These are phyloP conservation scores for Ophiocordyceps camponoti-leonardi DNA, from an alignment of 2,329 filamentous ascomycete genomes.

Conservation along the genomic window DNA sequence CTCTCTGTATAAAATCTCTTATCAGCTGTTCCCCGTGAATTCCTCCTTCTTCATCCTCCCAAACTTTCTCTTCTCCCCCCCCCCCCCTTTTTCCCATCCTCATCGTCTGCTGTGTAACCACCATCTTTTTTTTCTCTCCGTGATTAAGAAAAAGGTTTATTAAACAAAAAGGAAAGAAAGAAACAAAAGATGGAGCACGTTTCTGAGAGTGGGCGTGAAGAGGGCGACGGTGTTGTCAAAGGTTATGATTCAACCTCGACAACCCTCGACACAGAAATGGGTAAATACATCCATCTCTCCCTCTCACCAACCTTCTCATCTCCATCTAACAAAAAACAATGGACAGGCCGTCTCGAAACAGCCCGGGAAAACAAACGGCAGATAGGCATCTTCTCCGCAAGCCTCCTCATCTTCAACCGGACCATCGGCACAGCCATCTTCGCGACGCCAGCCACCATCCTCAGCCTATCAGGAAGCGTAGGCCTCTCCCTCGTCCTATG, in stretches of 20 bases:
- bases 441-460: constrained; percentile 41
- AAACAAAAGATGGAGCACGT: constrained; percentile 1
- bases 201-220: not conserved
- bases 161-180: too few relatives aligned
- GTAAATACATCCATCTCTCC: too few relatives aligned
- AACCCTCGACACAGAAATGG: constrained; percentile 1
- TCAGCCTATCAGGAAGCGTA: constrained; percentile 39
- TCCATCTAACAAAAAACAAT: not conserved
- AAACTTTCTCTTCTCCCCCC: too few relatives aligned
- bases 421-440: constrained; percentile 54
- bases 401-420: constrained; percentile 45
- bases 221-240: constrained; percentile 2
- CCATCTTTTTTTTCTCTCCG: too few relatives aligned
- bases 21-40: too few relatives aligned
- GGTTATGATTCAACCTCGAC: constrained; percentile 2
- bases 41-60: too few relatives aligned
- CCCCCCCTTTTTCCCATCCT: too few relatives aligned
- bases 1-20: too few relatives aligned
- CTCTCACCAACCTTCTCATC: too few relatives aligned
- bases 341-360: constrained; percentile 14
- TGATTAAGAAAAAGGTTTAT: too few relatives aligned
- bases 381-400: constrained; percentile 36
- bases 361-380: constrained; percentile 32
- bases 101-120: too few relatives aligned
- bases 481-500: constrained; percentile 46